Evolutionary conservation across 768 basidiomycete genomes (phyloP).

Genomic region (Cytidiella melzeri): DNA sequence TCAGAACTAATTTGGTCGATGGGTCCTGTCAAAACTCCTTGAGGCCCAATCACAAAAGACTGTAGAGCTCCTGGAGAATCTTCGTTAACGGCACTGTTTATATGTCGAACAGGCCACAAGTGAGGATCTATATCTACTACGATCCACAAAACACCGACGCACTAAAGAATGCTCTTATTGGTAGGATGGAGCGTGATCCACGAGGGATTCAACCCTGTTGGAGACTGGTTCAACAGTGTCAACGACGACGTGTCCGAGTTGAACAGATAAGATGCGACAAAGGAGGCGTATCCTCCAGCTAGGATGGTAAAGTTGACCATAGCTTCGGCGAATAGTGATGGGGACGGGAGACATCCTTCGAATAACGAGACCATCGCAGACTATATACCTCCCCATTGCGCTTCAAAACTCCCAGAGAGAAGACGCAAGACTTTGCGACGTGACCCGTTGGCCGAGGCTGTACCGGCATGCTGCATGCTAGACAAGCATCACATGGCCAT

Average conservation of each 20-base stretch:
- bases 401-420: not conserved
- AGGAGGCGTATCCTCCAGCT: conserved; percentile 58
- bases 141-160: conserved; percentile 19
- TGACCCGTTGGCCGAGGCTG: conserved; percentile 8
- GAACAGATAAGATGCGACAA: conserved; percentile 61
- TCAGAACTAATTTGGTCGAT: conserved; percentile 43
- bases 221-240: conserved; percentile 40
- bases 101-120: not conserved
- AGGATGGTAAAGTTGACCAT: conserved; percentile 70
- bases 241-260: conserved; percentile 43
- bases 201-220: conserved; percentile 47
- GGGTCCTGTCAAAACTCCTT: conserved; percentile 40
- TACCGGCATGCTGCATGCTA: conserved; percentile 8
- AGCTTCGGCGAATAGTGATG: no score
- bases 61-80: conserved; percentile 39
- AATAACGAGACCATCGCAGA: no score
- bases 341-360: no score
- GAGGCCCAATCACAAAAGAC: conserved; percentile 43
- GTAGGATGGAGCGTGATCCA: conserved; percentile 57
- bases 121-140: not conserved
- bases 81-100: conserved; percentile 61
- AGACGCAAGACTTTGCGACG: not conserved
- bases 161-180: conserved; percentile 59
- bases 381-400: not conserved
- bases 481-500: not conserved